phyloP scores from a whole-genome alignment of 495 filamentous ascomycete genomes.

The Aspergillus sparsus region DNA sequence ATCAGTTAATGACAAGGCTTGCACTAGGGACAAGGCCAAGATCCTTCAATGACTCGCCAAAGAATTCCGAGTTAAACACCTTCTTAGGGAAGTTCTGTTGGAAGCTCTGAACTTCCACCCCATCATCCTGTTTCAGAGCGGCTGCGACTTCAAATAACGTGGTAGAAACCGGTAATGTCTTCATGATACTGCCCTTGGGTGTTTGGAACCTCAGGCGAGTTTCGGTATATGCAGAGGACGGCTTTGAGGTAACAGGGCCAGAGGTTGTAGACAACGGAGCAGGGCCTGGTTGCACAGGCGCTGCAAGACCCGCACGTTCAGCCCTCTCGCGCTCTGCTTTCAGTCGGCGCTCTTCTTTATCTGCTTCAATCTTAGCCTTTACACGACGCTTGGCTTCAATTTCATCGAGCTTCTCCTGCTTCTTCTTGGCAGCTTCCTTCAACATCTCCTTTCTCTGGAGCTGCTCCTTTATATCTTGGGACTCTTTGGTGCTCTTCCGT shows the following conservation, averaged over 20 bases:
- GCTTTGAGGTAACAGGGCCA: conserved; percentile 53
- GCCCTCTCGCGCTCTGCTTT: conserved; percentile 85
- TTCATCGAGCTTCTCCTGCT: conserved; percentile 85
- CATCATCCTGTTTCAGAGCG: conserved; percentile 64
- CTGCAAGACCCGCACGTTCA: conserved; percentile 69
- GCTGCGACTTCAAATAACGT: conserved; percentile 93
- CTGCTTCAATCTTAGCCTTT: conserved; percentile 87
- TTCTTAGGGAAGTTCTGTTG: conserved; percentile 86
- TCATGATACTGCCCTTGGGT: conserved; percentile 69
- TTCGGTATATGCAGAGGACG: conserved; percentile 69
- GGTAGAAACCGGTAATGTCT: conserved; percentile 79
- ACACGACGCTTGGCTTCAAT: conserved; percentile 82
- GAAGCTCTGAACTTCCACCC: conserved; percentile 69
- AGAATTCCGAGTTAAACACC: conserved; percentile 75
- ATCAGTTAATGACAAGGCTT: conserved; percentile 71
- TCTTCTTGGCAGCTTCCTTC: conserved; percentile 83
- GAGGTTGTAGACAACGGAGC: conserved; percentile 41
- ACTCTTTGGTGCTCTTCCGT: conserved; percentile 76
- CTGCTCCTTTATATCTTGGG: conserved; percentile 78
- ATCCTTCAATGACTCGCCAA: conserved; percentile 89
- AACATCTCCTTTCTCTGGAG: conserved; percentile 82
- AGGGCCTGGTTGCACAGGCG: conserved; percentile 46
- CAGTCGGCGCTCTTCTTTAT: conserved; percentile 79
- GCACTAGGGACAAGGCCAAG: conserved; percentile 87
- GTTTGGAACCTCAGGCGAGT: conserved; percentile 82